Evolutionary conservation across 139 green algal genomes (phyloP).

Genomic region (Chlorella sp.): DNA sequence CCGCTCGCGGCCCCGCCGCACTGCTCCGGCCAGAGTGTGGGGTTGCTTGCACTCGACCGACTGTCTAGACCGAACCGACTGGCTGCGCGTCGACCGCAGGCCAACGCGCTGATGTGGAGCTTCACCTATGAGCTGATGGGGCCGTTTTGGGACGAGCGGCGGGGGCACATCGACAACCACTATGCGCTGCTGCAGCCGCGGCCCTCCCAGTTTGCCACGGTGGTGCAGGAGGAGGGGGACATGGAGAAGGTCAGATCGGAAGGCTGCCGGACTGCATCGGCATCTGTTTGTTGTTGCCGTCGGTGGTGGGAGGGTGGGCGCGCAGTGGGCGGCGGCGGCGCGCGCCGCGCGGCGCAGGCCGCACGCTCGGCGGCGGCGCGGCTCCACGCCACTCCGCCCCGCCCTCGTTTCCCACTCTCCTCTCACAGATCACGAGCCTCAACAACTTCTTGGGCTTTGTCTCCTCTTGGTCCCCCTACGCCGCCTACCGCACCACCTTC

Average conservation of each 20-base stretch:
- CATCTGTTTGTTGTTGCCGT: no score
- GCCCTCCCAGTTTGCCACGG: background rate
- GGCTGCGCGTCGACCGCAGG: background rate
- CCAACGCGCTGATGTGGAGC: constrained; percentile 4
- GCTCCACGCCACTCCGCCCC: no score
- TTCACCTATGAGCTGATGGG: constrained; percentile 4
- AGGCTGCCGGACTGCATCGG: no score
- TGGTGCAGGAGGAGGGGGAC: background rate
- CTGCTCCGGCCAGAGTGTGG: no score
- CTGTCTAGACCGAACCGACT: no score
- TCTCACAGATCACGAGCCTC: constrained; percentile 11
- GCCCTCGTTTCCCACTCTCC: background rate
- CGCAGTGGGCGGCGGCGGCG: no score
- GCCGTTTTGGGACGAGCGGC: constrained; percentile 7
- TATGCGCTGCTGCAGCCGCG: constrained; percentile 3
- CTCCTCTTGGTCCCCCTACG: constrained; percentile 11
- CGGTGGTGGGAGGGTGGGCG: no score
- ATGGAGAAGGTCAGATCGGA: constrained; percentile 13
- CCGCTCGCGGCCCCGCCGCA: no score
- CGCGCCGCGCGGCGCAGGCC: no score
- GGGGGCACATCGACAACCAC: constrained; percentile 12
- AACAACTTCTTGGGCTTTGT: constrained; percentile 10
- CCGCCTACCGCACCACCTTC: constrained; percentile 9
- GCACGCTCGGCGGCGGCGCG: no score
- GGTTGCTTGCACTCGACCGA: no score